These are phyloP conservation scores for Kodamaea derodonti DNA, from an alignment of 1,139 yeast genomes.

Conservation along the genomic window DNA sequence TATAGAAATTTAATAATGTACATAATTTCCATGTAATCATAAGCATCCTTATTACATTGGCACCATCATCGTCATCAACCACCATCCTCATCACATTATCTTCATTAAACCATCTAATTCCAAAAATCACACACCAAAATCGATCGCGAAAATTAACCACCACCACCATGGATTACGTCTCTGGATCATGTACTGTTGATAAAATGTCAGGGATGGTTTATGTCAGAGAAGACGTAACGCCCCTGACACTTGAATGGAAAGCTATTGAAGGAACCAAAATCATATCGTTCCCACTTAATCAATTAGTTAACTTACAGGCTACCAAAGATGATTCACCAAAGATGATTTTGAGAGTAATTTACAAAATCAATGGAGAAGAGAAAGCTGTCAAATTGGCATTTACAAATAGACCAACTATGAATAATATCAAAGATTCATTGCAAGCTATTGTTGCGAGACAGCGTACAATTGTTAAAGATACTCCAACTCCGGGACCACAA, in stretches of 20 bases:
- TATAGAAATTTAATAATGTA: too few species aligned
- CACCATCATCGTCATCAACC: too few species aligned
- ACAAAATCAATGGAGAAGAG: constrained; percentile 35
- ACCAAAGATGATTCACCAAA: constrained; percentile 69
- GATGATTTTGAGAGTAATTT: constrained; percentile 61
- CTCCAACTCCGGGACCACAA: constrained; percentile 1
- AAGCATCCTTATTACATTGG: too few species aligned
- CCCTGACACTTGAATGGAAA: constrained; percentile 65
- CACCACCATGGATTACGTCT: constrained; percentile 28
- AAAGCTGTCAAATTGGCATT: constrained; percentile 58
- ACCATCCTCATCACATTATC: too few species aligned
- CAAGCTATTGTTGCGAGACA: constrained; percentile 72
- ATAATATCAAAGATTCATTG: constrained; percentile 62
- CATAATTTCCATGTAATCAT: too few species aligned
- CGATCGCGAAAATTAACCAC: too few species aligned
- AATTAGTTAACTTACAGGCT: constrained; percentile 64
- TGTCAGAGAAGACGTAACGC: constrained; percentile 62
- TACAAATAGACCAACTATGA: constrained; percentile 72
- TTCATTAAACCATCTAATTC: too few species aligned
- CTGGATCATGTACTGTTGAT: constrained; percentile 68
- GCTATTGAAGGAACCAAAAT: constrained; percentile 58
- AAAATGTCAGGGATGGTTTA: constrained; percentile 66
- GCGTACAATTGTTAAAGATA: constrained; percentile 44
- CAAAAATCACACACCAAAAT: too few species aligned
- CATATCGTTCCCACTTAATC: constrained; percentile 48